Base-by-base conservation (phyloP, 2,329 filamentous ascomycete species). In the Diaporthe aspalathi region DNA sequence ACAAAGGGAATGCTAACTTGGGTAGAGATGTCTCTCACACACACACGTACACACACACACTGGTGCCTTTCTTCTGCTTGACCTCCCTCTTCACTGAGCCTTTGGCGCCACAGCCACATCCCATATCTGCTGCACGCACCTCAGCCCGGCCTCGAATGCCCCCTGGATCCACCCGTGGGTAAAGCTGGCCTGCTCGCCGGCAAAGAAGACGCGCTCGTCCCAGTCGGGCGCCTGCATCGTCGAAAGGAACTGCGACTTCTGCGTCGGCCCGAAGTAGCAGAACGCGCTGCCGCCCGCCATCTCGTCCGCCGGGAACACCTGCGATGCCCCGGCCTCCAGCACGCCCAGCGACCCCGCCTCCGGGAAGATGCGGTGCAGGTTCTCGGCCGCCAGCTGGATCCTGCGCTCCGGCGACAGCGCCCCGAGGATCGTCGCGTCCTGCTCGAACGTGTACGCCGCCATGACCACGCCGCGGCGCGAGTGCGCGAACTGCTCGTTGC, bases 161-260 rank as follows among this genome's bases (percentile, higher is more conserved):
- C 71, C 56, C 32, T 73, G 71, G 24, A 68, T 73, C 71, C 71
- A 73, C 20, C 63, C 68, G n/a, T 70, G 71, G 3, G 63, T 70
- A 35, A 67, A 73, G 43, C 62, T 70, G 17, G 63, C 68, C 32
- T 73, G 68, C 38, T 70, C 54, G 12, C 68, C 60, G 4, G 68
- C 68, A n/a, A 68, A 68, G 63, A 70, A 70, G n/a, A 70, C 68
- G 5, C 63, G 20, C 9, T 50, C 67, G 47, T 67, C 68, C 71
- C 68, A 70, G 47, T 70, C 71, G 2, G 62, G 68, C 43, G 27
- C 53, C 16, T 56, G 67, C 71, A 73, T 68, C 9, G 63, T 47
- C 40, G 54, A 32, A 14, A 73, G 68, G 47, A 70, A 70, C 20
- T 35, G 60, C 22, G 43, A 54, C 63, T 73, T 70, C 62, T 73